Evolutionary conservation across 2,329 filamentous ascomycete species (phyloP).

Genomic region (Fusarium kyushuense): DNA sequence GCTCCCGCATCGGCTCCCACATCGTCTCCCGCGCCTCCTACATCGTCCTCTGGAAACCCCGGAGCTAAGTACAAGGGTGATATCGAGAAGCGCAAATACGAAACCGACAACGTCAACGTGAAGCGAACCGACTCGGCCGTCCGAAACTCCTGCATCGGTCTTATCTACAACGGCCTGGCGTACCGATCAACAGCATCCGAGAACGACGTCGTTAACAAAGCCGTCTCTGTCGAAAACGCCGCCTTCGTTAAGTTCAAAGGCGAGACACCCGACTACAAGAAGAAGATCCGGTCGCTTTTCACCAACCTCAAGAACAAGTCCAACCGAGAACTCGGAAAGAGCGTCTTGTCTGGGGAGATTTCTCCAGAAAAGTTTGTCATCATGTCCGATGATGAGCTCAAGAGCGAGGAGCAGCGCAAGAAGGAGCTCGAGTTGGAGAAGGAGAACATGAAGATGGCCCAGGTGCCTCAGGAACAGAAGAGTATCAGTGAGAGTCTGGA

Average conservation of each 20-base stretch:
- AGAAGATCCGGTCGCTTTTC: constrained; percentile 91
- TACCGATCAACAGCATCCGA: constrained; percentile 77
- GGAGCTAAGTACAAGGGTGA: constrained; percentile 69
- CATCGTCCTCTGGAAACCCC: constrained; percentile 54
- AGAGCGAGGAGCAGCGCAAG: constrained; percentile 83
- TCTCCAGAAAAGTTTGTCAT: constrained; percentile 78
- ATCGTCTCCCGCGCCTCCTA: constrained; percentile 63
- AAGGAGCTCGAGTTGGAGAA: constrained; percentile 81
- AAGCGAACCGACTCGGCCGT: constrained; percentile 78
- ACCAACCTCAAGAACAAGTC: constrained; percentile 94
- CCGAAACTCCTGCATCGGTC: constrained; percentile 87
- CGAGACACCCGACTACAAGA: constrained; percentile 81
- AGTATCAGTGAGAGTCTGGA: constrained; percentile 88
- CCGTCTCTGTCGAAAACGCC: constrained; percentile 85
- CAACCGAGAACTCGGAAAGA: constrained; percentile 80
- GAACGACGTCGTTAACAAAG: constrained; percentile 76
- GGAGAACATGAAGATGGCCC: constrained; percentile 97
- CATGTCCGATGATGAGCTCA: constrained; percentile 92
- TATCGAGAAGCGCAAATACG: constrained; percentile 83
- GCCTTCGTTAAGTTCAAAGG: constrained; percentile 77
- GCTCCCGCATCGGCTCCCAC: constrained; percentile 67
- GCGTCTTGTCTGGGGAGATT: constrained; percentile 82
- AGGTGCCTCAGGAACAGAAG: constrained; percentile 92
- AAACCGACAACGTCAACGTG: constrained; percentile 82
- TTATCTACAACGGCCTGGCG: constrained; percentile 92